Evolutionary conservation across 2,329 filamentous ascomycete species (phyloP).

Genomic region (Aspergillus sergii): DNA sequence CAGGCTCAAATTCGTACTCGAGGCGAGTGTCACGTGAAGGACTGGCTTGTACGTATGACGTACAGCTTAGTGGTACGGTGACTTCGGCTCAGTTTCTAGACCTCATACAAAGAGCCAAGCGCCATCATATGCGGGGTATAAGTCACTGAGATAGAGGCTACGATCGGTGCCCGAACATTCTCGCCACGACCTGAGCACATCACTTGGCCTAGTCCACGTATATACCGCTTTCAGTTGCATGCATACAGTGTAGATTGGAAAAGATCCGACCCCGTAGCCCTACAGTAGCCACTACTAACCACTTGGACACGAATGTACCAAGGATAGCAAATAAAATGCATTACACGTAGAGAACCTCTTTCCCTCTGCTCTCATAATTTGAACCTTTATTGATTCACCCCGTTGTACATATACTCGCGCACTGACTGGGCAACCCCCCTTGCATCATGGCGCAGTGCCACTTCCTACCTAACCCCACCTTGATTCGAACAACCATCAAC

Average conservation of each 20-base stretch:
- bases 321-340: background rate
- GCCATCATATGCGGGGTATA: background rate
- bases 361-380: background rate
- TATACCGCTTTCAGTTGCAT: background rate
- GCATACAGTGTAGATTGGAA: background rate
- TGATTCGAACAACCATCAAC: background rate
- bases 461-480: constrained; percentile 1
- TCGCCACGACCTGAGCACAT: background rate
- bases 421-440: background rate
- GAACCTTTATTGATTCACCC: background rate
- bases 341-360: background rate
- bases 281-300: background rate
- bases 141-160: background rate
- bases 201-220: background rate
- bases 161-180: background rate
- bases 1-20: background rate
- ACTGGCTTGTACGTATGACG: background rate
- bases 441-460: background rate
- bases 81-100: background rate
- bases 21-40: background rate
- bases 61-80: background rate
- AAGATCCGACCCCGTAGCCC: background rate
- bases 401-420: background rate
- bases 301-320: background rate
- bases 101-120: background rate